phyloP scores from a whole-genome alignment of 2,329 filamentous ascomycete genomes.

The Penicillium expansum region DNA sequence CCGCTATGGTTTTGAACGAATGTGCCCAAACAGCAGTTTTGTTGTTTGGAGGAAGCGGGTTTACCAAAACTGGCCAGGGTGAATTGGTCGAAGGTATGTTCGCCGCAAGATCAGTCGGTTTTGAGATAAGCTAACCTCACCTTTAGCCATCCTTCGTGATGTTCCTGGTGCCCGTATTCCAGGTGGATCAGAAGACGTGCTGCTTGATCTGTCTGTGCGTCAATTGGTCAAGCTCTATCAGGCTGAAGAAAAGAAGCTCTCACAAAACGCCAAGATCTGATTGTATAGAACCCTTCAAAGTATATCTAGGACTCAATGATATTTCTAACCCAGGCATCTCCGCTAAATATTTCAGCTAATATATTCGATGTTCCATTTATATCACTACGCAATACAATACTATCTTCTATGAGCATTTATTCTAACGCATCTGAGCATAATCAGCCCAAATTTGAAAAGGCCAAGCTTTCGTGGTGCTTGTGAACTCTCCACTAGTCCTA shows the following conservation, averaged over 20 bases:
- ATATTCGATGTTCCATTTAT: no score
- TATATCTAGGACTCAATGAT: no score
- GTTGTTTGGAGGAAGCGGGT: conserved; percentile 72
- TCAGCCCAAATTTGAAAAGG: no score
- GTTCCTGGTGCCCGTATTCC: conserved; percentile 62
- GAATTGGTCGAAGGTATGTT: conserved; percentile 65
- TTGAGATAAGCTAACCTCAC: conserved; percentile 26
- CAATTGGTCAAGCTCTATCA: conserved; percentile 68
- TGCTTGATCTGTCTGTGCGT: conserved; percentile 66
- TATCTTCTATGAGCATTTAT: background rate
- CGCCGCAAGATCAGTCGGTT: background rate
- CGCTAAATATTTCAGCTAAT: no score
- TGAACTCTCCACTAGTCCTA: no score
- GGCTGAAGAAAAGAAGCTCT: conserved; percentile 33
- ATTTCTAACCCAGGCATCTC: background rate
- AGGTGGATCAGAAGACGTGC: conserved; percentile 70
- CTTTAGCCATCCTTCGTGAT: conserved; percentile 60
- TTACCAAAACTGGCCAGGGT: conserved; percentile 66
- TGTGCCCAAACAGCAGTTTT: conserved; percentile 67
- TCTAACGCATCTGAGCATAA: no score
- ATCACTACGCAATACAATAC: no score
- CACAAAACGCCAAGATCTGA: conserved; percentile 29
- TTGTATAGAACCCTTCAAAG: no score
- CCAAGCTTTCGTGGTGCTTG: no score
- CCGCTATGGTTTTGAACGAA: conserved; percentile 68